phyloP scores from a whole-genome alignment of 306 rosid genomes.

The Comarum palustre region DNA sequence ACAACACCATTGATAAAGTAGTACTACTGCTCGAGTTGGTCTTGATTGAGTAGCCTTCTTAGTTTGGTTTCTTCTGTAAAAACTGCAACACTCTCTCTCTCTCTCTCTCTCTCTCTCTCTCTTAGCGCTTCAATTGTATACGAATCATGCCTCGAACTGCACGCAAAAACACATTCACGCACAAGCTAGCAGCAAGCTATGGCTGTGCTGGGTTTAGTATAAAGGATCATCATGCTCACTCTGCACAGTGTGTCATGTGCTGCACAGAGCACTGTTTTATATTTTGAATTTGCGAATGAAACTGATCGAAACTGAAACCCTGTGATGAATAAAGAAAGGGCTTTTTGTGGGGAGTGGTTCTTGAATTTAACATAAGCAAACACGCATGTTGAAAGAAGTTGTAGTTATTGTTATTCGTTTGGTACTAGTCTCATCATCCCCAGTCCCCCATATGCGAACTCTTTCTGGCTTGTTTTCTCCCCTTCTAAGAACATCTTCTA shows the following conservation, averaged over 20 bases:
- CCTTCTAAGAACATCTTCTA: conserved; percentile 10
- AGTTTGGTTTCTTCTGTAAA: neutral
- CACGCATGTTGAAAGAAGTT: conserved; percentile 5
- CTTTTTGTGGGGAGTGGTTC: neutral
- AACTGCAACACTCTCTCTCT: neutral
- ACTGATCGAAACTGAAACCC: neutral
- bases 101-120: neutral
- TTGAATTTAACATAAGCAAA: neutral
- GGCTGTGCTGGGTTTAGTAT: neutral
- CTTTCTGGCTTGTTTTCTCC: neutral
- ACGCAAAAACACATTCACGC: conserved; percentile 6
- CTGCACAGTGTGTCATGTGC: conserved; percentile 4
- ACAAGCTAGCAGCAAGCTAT: neutral
- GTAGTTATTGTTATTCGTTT: conserved; percentile 6
- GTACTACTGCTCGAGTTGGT: conserved; percentile 3
- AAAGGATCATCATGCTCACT: conserved; percentile 5
- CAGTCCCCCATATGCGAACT: neutral
- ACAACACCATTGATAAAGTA: neutral
- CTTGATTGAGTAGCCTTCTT: neutral
- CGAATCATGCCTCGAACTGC: neutral
- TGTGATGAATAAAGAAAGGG: conserved; percentile 1
- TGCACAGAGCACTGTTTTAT: neutral
- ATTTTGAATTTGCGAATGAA: neutral
- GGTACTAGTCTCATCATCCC: neutral
- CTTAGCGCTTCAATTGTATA: neutral